A percentile compares a stretch with the other conserved stretches of the same genome.
These are phyloP conservation scores for Glycine latifolia DNA, from an alignment of 306 rosid genomes.

Conservation along the genomic window DNA sequence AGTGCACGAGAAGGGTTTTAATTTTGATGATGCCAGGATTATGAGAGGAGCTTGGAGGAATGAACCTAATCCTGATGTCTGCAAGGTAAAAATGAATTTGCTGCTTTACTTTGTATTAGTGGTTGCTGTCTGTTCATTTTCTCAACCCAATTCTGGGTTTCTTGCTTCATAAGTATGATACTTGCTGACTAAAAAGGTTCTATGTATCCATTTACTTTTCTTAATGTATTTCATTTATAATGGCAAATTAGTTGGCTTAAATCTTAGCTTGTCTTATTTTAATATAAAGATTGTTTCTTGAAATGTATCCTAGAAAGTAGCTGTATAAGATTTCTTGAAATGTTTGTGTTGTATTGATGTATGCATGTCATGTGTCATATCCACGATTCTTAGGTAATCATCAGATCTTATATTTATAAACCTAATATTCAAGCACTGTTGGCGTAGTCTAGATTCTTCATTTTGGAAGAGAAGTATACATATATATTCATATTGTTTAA, in stretches of 20 bases:
- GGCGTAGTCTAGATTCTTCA: conserved; percentile 5
- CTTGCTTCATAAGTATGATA: conserved; percentile 39
- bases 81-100: conserved; percentile 67
- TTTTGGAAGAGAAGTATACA: conserved; percentile 33
- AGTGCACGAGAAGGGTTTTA: conserved; percentile 81
- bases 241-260: conserved; percentile 34
- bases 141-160: conserved; percentile 29
- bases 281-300: conserved; percentile 4
- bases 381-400: neutral
- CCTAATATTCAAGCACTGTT: conserved; percentile 34
- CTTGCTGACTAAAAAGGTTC: conserved; percentile 7
- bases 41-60: conserved; percentile 98
- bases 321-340: conserved; percentile 2
- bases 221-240: neutral
- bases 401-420: conserved; percentile 4
- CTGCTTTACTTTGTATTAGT: conserved; percentile 6
- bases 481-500: neutral
- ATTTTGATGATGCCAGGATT: conserved; percentile 85
- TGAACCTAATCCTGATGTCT: conserved; percentile 87
- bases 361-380: neutral
- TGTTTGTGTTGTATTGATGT: neutral
- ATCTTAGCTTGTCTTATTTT: neutral
- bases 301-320: conserved; percentile 19
- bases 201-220: conserved; percentile 24
- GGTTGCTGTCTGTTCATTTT: conserved; percentile 23